phyloP scores from a whole-genome alignment of 768 basidiomycete species.

The Fomitopsis serialis region DNA sequence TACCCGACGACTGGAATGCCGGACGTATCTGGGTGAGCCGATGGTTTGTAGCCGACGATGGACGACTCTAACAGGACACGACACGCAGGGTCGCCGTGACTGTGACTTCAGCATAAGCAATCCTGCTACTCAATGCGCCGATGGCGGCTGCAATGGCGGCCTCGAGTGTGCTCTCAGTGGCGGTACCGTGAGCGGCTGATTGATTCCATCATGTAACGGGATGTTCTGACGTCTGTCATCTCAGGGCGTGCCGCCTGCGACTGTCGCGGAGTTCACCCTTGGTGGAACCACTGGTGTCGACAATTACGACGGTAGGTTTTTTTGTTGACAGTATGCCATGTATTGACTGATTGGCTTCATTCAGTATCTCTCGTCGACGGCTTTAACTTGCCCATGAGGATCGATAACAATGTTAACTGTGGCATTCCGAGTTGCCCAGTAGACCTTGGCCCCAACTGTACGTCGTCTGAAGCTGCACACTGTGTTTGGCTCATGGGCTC shows the following conservation, averaged over 20 bases:
- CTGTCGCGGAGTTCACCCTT: conserved; percentile 31
- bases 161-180: conserved; percentile 30
- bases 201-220: background rate
- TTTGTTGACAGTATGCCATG: background rate
- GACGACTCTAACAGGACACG: background rate
- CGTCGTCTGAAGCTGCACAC: background rate
- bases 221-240: background rate
- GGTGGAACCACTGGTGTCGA: conserved; percentile 20
- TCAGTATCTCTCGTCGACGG: conserved; percentile 25
- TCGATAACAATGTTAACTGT: conserved; percentile 53
- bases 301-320: conserved; percentile 25
- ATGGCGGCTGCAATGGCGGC: conserved; percentile 36
- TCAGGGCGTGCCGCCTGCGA: conserved; percentile 29
- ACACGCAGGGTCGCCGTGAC: conserved; percentile 23
- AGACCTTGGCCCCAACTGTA: conserved; percentile 57
- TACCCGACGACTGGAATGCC: conserved; percentile 32
- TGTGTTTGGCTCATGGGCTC: conserved; percentile 22
- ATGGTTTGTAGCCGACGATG: background rate
- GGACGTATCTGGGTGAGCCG: conserved; percentile 30
- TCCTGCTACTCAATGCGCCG: conserved; percentile 28
- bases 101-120: conserved; percentile 28
- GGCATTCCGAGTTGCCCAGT: conserved; percentile 51
- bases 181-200: conserved; percentile 27
- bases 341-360: background rate
- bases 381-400: conserved; percentile 52